Percentiles rank a stretch among this genome's conserved stretches.
These are phyloP conservation scores for Aspergillus leporis DNA, from an alignment of 495 filamentous ascomycete species.

Conservation along the genomic window DNA sequence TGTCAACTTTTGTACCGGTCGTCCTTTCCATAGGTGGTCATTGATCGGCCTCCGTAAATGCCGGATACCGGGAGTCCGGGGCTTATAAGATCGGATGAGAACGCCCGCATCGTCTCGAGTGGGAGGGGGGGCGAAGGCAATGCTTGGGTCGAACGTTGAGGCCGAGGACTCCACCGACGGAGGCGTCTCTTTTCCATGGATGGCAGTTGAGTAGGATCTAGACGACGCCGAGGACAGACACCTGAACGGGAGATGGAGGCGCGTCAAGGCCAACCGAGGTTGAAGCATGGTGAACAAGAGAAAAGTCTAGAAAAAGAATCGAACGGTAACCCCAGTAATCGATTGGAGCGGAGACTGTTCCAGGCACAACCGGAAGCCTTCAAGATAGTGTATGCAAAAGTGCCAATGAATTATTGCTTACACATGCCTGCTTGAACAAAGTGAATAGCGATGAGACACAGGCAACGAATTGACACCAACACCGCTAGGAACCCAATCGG, in stretches of 20 bases:
- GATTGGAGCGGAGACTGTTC: constrained; percentile 8
- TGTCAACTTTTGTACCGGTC: constrained; percentile 79
- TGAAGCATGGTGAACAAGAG: constrained; percentile 56
- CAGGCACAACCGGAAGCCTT: not conserved
- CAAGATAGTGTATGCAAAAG: not conserved
- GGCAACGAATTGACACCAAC: not conserved
- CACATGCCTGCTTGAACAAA: constrained; percentile 15
- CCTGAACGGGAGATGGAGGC: constrained; percentile 50
- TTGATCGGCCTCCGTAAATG: constrained; percentile 91
- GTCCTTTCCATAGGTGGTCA: constrained; percentile 93
- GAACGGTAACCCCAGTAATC: not conserved
- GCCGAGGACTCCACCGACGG: constrained; percentile 30
- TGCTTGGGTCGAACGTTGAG: constrained; percentile 38
- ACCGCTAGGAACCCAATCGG: constrained; percentile 12
- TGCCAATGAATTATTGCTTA: constrained; percentile 11
- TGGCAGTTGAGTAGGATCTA: constrained; percentile 58
- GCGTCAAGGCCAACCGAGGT: constrained; percentile 58
- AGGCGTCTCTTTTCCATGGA: constrained; percentile 39
- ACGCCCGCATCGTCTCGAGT: constrained; percentile 39
- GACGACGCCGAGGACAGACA: constrained; percentile 37
- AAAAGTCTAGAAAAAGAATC: not conserved
- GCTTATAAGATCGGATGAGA: constrained; percentile 80
- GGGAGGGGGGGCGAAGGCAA: constrained; percentile 47
- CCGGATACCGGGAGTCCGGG: constrained; percentile 88
- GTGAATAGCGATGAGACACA: not conserved